Evolutionary conservation across 192 early-diverging fungal species (phyloP), one percentile per base, ranked within the genome.

Genomic region (Umbelopsis sp.): DNA sequence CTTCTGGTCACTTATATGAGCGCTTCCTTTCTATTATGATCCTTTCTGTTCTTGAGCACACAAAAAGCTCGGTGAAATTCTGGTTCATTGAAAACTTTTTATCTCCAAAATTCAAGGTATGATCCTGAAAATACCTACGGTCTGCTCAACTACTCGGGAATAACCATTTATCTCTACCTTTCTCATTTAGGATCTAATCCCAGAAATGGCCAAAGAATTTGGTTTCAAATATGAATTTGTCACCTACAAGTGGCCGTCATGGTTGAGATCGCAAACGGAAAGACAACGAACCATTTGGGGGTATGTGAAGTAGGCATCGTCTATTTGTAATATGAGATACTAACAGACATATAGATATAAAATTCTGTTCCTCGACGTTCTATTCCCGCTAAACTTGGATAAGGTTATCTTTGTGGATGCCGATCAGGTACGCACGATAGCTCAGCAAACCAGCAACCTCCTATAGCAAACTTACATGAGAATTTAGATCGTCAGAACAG

Each of bases 21-120:
- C 91, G 98, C 7, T 96, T 99, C 73, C 82, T 99, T 78, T 89
- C 90, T 25, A 98, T 99, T 67, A 99, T 99, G 98, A 98, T 97
- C 65, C 78, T 94, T 25, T 91, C 91, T 75, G 98, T 99, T 13
- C 83, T 95, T 74, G 84, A 90, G 70, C 91, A 92, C 68, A 97
- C 98, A 2, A 70, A 94, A 27, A 95, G 89, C 68, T 87, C 87
- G 1, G 95, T 98, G 49, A 99, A 98, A 79, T 99, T 99, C 75
- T 99, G 96, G 96, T 88, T 99, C 72, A 97, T 99, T 74, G 93
- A 95, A 74, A 96, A 98, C 82, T 99, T 99, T 74, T 80, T 98
- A 72, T 97, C 95, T 21, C 96, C 98, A 5, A 91, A 91, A 7
- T 99, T 99, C 84, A 97, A 94, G 86, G 91, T 88, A 80, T 70